Evolutionary conservation across 2,329 filamentous ascomycete species (phyloP).

Genomic region (Bipolaris oryzae): DNA sequence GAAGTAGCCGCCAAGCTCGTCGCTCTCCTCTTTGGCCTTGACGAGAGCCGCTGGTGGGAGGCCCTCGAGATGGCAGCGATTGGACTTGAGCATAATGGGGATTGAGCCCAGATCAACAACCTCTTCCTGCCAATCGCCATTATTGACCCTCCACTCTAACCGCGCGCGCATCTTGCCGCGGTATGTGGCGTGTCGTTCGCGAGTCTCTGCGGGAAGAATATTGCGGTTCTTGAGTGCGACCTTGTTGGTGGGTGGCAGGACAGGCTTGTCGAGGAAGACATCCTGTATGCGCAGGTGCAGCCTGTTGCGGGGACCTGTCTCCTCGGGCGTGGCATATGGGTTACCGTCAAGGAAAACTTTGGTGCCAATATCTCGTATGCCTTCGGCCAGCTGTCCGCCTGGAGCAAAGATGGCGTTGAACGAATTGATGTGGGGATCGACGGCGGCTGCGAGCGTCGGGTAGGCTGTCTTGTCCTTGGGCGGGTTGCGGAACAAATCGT

Average conservation of each 20-base stretch:
- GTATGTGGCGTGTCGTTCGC: constrained; percentile 92
- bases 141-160: constrained; percentile 85
- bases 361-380: constrained; percentile 84
- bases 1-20: constrained; percentile 96
- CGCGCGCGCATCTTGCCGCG: constrained; percentile 82
- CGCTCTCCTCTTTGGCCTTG: constrained; percentile 87
- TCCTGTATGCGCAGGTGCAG: constrained; percentile 80
- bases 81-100: constrained; percentile 75
- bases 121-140: constrained; percentile 81
- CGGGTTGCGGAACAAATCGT: constrained; percentile 86
- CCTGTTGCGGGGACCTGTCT: constrained; percentile 70
- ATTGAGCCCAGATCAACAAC: constrained; percentile 85
- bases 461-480: constrained; percentile 88
- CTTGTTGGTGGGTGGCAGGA: constrained; percentile 82
- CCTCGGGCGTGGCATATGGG: constrained; percentile 57
- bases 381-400: constrained; percentile 75
- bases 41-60: constrained; percentile 84
- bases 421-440: constrained; percentile 90
- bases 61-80: constrained; percentile 86
- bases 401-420: constrained; percentile 88
- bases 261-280: constrained; percentile 80
- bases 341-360: constrained; percentile 87
- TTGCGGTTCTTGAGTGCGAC: constrained; percentile 78
- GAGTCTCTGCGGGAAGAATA: constrained; percentile 88
- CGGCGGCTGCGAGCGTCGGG: constrained; percentile 81